Evolutionary conservation across 768 basidiomycete genomes (phyloP).

Genomic region (Cystofilobasidium bisporidii): DNA sequence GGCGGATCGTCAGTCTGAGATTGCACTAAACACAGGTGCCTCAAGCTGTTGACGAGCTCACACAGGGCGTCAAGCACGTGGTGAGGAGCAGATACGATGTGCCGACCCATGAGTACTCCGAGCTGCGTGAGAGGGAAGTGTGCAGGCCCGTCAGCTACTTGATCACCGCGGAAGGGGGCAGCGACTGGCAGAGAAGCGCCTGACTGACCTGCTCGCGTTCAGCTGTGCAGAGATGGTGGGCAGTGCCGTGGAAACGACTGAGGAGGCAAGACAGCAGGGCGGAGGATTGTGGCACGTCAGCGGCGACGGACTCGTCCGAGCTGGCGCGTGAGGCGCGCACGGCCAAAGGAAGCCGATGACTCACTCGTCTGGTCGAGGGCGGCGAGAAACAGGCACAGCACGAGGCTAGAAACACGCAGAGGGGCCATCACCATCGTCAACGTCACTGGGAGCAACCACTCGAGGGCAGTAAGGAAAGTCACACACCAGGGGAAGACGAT

Average conservation of each 20-base stretch:
- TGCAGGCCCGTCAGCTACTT: no score
- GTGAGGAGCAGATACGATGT: slow-evolving; percentile 15
- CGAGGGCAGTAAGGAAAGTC: no score
- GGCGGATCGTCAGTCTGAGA: background rate
- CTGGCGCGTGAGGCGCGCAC: background rate
- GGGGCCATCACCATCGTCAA: no score
- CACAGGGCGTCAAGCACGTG: slow-evolving; percentile 20
- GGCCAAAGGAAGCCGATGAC: background rate
- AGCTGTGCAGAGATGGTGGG: background rate
- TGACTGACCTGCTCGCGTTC: background rate
- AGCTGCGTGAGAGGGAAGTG: background rate
- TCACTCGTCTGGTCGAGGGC: slow-evolving; percentile 8
- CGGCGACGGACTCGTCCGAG: no score
- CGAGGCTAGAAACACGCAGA: background rate
- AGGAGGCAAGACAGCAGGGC: background rate
- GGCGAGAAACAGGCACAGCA: slow-evolving; percentile 8
- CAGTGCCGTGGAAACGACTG: slow-evolving; percentile 20
- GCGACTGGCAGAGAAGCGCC: no score
- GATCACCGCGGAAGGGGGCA: background rate
- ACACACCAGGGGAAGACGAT: no score
- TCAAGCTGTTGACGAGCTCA: slow-evolving; percentile 8
- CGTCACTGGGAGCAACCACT: no score
- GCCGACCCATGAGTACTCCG: slow-evolving; percentile 9
- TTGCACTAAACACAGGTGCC: background rate
- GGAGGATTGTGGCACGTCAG: background rate